These are phyloP conservation scores for Fusarium nelsonii DNA, from an alignment of 2,329 filamentous ascomycete genomes.

Conservation along the genomic window DNA sequence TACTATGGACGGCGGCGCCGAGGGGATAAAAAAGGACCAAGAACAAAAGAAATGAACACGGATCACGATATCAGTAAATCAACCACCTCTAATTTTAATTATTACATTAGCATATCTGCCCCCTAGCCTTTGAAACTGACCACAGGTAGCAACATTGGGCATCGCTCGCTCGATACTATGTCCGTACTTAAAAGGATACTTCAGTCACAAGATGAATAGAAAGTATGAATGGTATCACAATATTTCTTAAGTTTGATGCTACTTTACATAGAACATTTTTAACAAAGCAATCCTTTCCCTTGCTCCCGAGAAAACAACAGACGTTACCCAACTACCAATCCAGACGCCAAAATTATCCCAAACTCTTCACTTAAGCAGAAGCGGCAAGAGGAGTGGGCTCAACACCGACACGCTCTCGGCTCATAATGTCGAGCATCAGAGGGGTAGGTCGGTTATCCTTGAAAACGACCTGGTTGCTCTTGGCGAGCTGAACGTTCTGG, in stretches of 20 bases:
- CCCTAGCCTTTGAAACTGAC: background rate
- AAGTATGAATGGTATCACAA: background rate
- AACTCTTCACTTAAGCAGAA: conserved; percentile 54
- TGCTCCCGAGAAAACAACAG: conserved; percentile 25
- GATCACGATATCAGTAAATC: conserved; percentile 22
- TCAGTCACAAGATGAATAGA: background rate
- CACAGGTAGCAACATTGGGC: background rate
- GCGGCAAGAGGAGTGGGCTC: conserved; percentile 70
- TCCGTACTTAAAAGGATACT: background rate
- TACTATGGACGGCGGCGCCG: conserved; percentile 7
- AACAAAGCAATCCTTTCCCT: conserved; percentile 19
- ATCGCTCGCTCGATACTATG: background rate
- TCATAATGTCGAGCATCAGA: conserved; percentile 88
- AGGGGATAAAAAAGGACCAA: conserved; percentile 10
- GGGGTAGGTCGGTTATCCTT: conserved; percentile 90
- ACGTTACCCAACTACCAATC: conserved; percentile 30
- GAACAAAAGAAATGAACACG: conserved; percentile 6
- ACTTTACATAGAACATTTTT: conserved; percentile 14
- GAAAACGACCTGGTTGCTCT: conserved; percentile 81
- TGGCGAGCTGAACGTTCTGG: conserved; percentile 89
- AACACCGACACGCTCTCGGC: conserved; percentile 95
- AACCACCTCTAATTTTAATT: conserved; percentile 10
- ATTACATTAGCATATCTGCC: background rate
- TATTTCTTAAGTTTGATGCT: conserved; percentile 6
- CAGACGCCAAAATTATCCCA: conserved; percentile 37